Evolutionary conservation across 2,329 filamentous ascomycete species (phyloP).

Genomic region (Geosmithia morbida): DNA sequence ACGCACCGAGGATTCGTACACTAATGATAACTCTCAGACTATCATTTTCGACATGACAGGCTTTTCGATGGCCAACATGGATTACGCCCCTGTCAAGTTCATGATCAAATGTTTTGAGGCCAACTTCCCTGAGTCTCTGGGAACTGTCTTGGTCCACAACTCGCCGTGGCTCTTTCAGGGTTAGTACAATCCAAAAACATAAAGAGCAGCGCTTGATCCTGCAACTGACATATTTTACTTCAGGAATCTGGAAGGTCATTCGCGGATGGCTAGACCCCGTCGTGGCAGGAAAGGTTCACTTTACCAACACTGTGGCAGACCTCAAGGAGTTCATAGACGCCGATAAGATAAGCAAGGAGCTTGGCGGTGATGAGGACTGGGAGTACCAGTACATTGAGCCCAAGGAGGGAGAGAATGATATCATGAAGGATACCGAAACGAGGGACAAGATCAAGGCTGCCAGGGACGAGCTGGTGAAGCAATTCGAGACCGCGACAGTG

Average conservation of each 20-base stretch:
- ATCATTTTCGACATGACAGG: slow-evolving; percentile 93
- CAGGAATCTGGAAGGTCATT: slow-evolving; percentile 92
- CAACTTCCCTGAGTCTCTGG: slow-evolving; percentile 90
- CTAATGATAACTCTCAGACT: slow-evolving; percentile 36
- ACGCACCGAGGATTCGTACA: neutral
- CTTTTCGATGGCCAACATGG: slow-evolving; percentile 94
- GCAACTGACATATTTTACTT: neutral
- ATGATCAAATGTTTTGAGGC: slow-evolving; percentile 99
- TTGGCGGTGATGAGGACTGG: slow-evolving; percentile 80
- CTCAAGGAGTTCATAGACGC: slow-evolving; percentile 62
- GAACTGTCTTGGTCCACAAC: slow-evolving; percentile 84
- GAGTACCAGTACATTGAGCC: slow-evolving; percentile 74
- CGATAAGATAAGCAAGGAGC: slow-evolving; percentile 61
- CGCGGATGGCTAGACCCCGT: slow-evolving; percentile 94
- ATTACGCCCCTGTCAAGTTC: slow-evolving; percentile 93
- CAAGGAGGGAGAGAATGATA: slow-evolving; percentile 56
- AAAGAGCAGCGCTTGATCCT: neutral
- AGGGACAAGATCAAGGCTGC: slow-evolving; percentile 49
- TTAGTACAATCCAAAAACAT: slow-evolving; percentile 17
- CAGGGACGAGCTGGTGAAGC: slow-evolving; percentile 49
- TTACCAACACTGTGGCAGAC: slow-evolving; percentile 70
- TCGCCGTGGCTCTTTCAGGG: slow-evolving; percentile 95
- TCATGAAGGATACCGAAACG: slow-evolving; percentile 51
- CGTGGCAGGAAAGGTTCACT: slow-evolving; percentile 86
- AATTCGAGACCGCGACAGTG: slow-evolving; percentile 61